Conservation (phyloP, 345 rosid species). For the Aegle marmelos region DNA sequence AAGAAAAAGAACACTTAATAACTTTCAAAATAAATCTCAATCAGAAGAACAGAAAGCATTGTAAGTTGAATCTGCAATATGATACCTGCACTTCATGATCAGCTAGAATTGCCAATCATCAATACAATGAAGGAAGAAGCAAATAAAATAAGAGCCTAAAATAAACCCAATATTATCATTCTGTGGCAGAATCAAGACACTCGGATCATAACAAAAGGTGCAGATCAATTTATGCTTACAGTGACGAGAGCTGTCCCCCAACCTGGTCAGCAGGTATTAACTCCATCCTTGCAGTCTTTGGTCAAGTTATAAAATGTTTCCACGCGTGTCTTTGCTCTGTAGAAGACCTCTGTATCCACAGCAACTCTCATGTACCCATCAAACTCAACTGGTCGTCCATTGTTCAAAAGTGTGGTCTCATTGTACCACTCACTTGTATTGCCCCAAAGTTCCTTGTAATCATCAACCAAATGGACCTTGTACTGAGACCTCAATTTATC, state of each 20-base stretch:
- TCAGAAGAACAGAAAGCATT: not conserved
- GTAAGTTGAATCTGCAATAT: conserved; percentile 18
- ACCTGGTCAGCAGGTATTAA: conserved; percentile 74
- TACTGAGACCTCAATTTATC: conserved; percentile 87
- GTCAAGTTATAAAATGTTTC: conserved; percentile 92
- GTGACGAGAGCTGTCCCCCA: conserved; percentile 15
- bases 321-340: conserved; percentile 65
- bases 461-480: conserved; percentile 83
- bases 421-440: conserved; percentile 86
- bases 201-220: not conserved
- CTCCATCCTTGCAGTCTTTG: conserved; percentile 85
- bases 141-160: conserved; percentile 13
- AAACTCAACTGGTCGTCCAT: conserved; percentile 70
- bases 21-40: not conserved
- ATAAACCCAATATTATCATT: conserved; percentile 16
- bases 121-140: conserved; percentile 21
- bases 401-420: conserved; percentile 62
- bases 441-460: conserved; percentile 77
- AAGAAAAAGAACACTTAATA: not conserved
- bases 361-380: conserved; percentile 98
- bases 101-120: conserved; percentile 11
- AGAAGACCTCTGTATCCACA: conserved; percentile 88
- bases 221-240: conserved; percentile 15
- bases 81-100: conserved; percentile 14
- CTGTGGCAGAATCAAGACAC: conserved; percentile 16